Percentiles rank a stretch among this genome's conserved stretches.
These are phyloP conservation scores for Podospora bellae-mahoneyi DNA, from an alignment of 495 filamentous ascomycete species.

Conservation along the genomic window DNA sequence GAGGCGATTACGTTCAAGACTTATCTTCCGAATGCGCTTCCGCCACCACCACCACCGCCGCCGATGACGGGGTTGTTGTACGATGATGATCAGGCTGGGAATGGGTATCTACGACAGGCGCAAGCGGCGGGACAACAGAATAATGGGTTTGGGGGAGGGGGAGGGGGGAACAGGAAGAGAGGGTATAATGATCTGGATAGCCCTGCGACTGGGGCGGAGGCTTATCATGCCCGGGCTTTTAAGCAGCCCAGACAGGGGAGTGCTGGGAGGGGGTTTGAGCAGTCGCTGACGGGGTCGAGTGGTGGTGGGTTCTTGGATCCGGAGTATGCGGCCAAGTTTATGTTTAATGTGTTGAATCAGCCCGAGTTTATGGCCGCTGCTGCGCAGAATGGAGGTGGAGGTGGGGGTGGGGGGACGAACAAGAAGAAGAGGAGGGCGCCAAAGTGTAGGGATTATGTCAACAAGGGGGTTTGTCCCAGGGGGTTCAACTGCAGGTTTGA, in stretches of 20 bases:
- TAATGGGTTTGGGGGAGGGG: slow-evolving; percentile 15
- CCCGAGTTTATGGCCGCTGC: slow-evolving; percentile 47
- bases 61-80: slow-evolving; percentile 22
- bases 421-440: slow-evolving; percentile 40
- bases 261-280: not conserved
- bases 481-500: slow-evolving; percentile 73
- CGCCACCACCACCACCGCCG: slow-evolving; percentile 37
- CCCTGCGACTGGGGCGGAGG: slow-evolving; percentile 34
- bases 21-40: slow-evolving; percentile 53
- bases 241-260: slow-evolving; percentile 72
- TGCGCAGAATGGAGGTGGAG: slow-evolving; percentile 19
- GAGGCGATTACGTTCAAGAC: slow-evolving; percentile 62
- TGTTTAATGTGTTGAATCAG: slow-evolving; percentile 44
- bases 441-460: slow-evolving; percentile 83
- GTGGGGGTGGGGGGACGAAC: slow-evolving; percentile 15
- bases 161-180: slow-evolving; percentile 31
- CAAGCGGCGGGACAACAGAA: not conserved
- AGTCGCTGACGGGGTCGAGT: not conserved
- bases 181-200: slow-evolving; percentile 32
- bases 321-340: slow-evolving; percentile 65
- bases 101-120: not conserved
- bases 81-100: slow-evolving; percentile 21
- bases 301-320: slow-evolving; percentile 45
- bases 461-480: slow-evolving; percentile 77
- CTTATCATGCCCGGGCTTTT: slow-evolving; percentile 48